Evolutionary conservation across 495 filamentous ascomycete species (phyloP).

Genomic region (Neurospora sp.): DNA sequence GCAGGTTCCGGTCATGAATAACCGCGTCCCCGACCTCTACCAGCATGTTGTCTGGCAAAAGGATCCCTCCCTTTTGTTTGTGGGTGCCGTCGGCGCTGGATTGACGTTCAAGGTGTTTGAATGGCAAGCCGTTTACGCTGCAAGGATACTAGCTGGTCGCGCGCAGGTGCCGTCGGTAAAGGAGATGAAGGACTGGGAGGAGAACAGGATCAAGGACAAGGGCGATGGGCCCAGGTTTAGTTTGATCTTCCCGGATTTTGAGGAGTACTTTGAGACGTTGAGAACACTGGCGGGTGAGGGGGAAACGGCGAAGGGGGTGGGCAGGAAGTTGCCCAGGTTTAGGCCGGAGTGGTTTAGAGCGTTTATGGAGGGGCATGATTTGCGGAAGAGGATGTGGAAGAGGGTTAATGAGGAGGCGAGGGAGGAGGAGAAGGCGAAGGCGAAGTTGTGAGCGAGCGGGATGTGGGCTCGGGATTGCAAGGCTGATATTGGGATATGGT

Average conservation of each 20-base stretch:
- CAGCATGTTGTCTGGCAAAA: constrained; percentile 44
- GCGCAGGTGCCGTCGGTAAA: constrained; percentile 29
- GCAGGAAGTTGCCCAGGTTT: constrained; percentile 37
- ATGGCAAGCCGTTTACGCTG: constrained; percentile 32
- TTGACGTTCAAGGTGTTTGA: constrained; percentile 31
- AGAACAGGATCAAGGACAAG: constrained; percentile 33
- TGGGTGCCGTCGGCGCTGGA: constrained; percentile 24
- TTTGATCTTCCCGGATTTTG: constrained; percentile 42
- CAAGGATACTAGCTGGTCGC: constrained; percentile 25
- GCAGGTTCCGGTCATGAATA: constrained; percentile 37
- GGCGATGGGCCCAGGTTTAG: constrained; percentile 42
- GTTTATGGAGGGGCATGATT: constrained; percentile 39
- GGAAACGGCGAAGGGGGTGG: constrained; percentile 12
- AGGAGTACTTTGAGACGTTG: constrained; percentile 44
- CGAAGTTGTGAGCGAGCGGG: neutral
- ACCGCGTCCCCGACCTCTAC: constrained; percentile 45
- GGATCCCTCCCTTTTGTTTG: constrained; percentile 27
- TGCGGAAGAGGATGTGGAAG: constrained; percentile 41
- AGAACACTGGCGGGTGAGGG: constrained; percentile 39
- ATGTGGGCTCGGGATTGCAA: neutral
- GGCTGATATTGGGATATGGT: neutral
- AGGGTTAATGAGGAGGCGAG: constrained; percentile 24
- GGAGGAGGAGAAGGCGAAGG: neutral
- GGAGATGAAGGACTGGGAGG: constrained; percentile 44
- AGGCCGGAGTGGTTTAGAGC: constrained; percentile 36